These are phyloP conservation scores for Leccinum barrowsii DNA, from an alignment of 768 basidiomycete genomes.

Conservation along the genomic window DNA sequence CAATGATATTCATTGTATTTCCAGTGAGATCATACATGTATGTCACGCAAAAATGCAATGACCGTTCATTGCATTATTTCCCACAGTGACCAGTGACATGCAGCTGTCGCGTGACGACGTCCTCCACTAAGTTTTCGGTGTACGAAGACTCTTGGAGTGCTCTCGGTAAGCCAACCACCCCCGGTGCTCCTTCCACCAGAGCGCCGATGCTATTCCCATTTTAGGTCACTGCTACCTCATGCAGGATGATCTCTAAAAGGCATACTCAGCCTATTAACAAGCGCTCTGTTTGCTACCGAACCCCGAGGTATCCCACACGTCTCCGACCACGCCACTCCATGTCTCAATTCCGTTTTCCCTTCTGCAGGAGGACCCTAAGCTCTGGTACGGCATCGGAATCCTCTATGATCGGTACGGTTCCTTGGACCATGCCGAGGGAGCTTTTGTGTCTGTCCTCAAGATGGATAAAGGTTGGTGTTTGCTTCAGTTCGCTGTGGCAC, in stretches of 20 bases:
- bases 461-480: slow-evolving; percentile 86
- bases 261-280: slow-evolving; percentile 97
- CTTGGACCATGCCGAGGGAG: slow-evolving; percentile 98
- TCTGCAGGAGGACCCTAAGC: slow-evolving; percentile 84
- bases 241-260: slow-evolving; percentile 99
- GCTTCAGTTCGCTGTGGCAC: background rate
- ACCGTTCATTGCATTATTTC: no score
- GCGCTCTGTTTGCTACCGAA: slow-evolving; percentile 94
- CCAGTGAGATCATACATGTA: no score
- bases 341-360: slow-evolving; percentile 3
- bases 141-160: slow-evolving; percentile 66
- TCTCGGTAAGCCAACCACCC: slow-evolving; percentile 54
- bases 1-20: no score
- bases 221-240: slow-evolving; percentile 95
- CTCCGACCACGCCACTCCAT: slow-evolving; percentile 2
- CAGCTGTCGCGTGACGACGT: no score
- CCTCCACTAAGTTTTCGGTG: no score
- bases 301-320: slow-evolving; percentile 65
- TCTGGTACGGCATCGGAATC: slow-evolving; percentile 99
- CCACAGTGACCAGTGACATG: no score
- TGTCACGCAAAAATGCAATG: no score
- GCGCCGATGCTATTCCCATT: slow-evolving; percentile 14
- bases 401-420: slow-evolving; percentile 98
- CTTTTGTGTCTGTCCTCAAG: slow-evolving; percentile 90
- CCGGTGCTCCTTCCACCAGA: slow-evolving; percentile 10